phyloP scores from a whole-genome alignment of 345 rosid genomes.

The Hibiscus syriacus region DNA sequence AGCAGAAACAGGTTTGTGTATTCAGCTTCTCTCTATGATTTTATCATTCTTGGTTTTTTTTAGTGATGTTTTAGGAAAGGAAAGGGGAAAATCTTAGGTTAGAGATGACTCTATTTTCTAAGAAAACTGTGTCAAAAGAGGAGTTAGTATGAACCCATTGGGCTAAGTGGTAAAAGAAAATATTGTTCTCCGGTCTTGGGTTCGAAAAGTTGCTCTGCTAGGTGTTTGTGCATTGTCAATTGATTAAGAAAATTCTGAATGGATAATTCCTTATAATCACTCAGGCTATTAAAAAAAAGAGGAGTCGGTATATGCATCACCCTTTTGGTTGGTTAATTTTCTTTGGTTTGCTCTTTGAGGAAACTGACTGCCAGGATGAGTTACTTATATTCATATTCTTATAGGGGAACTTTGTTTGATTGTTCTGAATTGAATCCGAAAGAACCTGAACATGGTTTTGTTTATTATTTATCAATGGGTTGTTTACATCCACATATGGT shows the following conservation, averaged over 20 bases:
- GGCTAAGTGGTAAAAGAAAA: no score
- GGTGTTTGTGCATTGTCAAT: no score
- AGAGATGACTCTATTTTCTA: background rate
- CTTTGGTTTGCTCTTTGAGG: background rate
- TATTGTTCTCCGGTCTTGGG: no score
- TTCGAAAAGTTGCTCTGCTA: no score
- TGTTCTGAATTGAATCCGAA: background rate
- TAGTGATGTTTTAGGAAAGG: background rate
- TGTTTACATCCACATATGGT: background rate
- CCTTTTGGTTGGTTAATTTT: background rate
- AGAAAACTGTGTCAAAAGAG: background rate
- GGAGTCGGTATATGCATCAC: background rate
- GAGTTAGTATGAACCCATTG: no score
- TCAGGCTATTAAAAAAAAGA: no score
- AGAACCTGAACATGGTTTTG: background rate
- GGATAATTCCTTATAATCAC: no score
- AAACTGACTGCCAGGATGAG: background rate
- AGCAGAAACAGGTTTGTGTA: slow-evolving; percentile 20
- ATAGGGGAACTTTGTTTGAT: background rate
- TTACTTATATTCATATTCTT: background rate
- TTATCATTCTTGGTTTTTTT: slow-evolving; percentile 3
- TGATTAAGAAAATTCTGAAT: no score
- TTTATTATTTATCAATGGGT: background rate
- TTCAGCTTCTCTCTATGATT: background rate
- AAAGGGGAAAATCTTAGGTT: background rate